Conservation (phyloP, 345 rosid genomes). For the Balakata baccata region DNA sequence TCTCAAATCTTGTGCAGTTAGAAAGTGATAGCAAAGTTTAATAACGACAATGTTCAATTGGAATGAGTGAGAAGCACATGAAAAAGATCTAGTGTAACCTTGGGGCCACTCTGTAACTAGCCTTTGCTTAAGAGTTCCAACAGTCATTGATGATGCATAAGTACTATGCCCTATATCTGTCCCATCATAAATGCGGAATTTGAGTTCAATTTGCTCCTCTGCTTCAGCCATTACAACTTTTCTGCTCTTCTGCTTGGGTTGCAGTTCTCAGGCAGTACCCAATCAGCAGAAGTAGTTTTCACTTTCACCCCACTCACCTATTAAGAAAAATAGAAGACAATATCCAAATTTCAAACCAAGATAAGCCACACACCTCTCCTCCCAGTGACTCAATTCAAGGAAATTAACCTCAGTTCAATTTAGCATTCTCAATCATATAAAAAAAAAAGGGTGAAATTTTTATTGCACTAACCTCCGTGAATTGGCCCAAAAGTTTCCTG, state of each 20-base stretch:
- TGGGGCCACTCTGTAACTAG: conserved; percentile 47
- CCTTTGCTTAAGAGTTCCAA: conserved; percentile 41
- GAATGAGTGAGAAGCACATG: background rate
- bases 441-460: background rate
- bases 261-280: conserved; percentile 17
- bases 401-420: background rate
- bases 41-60: background rate
- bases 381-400: background rate
- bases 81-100: conserved; percentile 28
- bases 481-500: conserved; percentile 16
- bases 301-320: conserved; percentile 25
- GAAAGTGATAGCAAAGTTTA: background rate
- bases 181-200: conserved; percentile 44
- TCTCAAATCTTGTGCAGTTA: background rate
- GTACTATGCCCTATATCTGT: conserved; percentile 40
- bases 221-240: conserved; percentile 26
- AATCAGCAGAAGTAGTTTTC: conserved; percentile 16
- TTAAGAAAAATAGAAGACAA: background rate
- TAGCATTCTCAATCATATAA: background rate
- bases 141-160: conserved; percentile 31
- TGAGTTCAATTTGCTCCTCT: conserved; percentile 34
- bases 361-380: no score
- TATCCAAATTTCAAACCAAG: conserved; percentile 7
- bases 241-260: conserved; percentile 24
- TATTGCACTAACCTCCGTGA: conserved; percentile 25